These are phyloP conservation scores for Intubia oerlemansii DNA, from an alignment of 2,329 filamentous ascomycete genomes.

Conservation along the genomic window DNA sequence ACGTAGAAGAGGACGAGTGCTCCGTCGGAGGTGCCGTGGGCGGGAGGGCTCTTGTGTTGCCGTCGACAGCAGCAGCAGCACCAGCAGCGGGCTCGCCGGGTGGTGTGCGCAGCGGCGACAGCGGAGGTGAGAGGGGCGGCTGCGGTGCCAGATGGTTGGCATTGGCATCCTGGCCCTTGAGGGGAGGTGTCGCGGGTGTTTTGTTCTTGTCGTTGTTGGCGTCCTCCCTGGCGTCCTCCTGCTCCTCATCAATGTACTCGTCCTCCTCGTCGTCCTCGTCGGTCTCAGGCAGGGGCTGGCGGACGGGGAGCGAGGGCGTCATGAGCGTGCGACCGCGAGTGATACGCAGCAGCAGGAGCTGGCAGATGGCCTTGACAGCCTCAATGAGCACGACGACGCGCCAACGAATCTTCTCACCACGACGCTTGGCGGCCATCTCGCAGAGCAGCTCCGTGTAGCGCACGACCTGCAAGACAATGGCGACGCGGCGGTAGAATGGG, in stretches of 20 bases:
- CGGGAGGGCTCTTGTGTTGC: no score
- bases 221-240: conserved; percentile 28
- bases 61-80: not conserved
- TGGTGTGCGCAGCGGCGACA: conserved; percentile 5
- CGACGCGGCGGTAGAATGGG: conserved; percentile 58
- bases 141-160: conserved; percentile 3
- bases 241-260: conserved; percentile 20
- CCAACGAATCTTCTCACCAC: conserved; percentile 66
- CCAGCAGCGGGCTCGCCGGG: not conserved
- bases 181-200: no score
- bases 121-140: conserved; percentile 6
- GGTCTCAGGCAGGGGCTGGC: conserved; percentile 51
- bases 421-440: conserved; percentile 87
- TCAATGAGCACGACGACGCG: conserved; percentile 71
- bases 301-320: conserved; percentile 65
- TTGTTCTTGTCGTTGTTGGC: conserved; percentile 11
- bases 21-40: conserved; percentile 8
- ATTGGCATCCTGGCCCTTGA: no score
- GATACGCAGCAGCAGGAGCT: conserved; percentile 57
- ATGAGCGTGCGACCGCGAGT: conserved; percentile 70
- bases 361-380: conserved; percentile 65
- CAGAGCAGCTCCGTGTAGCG: conserved; percentile 92
- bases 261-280: conserved; percentile 25
- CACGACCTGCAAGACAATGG: conserved; percentile 67
- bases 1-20: conserved; percentile 7